These are phyloP conservation scores for Rhynchospora breviuscula DNA, from an alignment of 176 grass and related monocot genomes.

Conservation along the genomic window DNA sequence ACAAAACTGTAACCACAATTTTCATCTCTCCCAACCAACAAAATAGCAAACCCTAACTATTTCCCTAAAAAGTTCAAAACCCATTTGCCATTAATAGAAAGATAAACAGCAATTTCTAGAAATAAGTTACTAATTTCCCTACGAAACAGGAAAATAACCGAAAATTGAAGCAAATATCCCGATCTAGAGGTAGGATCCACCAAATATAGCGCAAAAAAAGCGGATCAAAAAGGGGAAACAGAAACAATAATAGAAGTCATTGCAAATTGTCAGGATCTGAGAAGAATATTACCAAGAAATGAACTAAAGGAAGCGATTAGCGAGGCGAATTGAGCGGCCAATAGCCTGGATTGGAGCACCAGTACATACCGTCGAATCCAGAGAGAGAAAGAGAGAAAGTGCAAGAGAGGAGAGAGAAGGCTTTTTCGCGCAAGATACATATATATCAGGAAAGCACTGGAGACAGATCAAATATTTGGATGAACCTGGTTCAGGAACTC, in stretches of 20 bases:
- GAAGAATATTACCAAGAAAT: slow-evolving; percentile 17
- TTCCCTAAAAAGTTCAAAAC: not conserved
- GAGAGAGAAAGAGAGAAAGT: not conserved
- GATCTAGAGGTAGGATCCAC: slow-evolving; percentile 29
- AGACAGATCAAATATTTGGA: not conserved
- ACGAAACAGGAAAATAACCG: not conserved
- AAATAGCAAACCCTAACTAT: slow-evolving; percentile 26
- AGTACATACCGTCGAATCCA: slow-evolving; percentile 8
- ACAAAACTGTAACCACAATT: slow-evolving; percentile 13
- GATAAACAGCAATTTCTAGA: not conserved
- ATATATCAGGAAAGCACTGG: slow-evolving; percentile 20
- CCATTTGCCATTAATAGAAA: slow-evolving; percentile 12
- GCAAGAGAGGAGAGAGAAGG: not conserved
- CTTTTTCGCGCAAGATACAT: slow-evolving; percentile 21
- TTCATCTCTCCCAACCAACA: not conserved
- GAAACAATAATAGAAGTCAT: slow-evolving; percentile 6
- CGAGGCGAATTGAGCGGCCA: slow-evolving; percentile 16
- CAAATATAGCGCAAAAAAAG: slow-evolving; percentile 13
- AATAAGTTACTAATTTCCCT: not conserved
- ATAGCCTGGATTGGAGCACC: not conserved
- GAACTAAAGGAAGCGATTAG: not conserved
- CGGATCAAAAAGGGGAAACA: slow-evolving; percentile 17
- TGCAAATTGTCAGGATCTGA: not conserved
- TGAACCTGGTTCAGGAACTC: not conserved
- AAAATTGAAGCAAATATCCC: not conserved